These are phyloP conservation scores for Erysiphe pulchra DNA, from an alignment of 2,329 filamentous ascomycete genomes.

Conservation along the genomic window DNA sequence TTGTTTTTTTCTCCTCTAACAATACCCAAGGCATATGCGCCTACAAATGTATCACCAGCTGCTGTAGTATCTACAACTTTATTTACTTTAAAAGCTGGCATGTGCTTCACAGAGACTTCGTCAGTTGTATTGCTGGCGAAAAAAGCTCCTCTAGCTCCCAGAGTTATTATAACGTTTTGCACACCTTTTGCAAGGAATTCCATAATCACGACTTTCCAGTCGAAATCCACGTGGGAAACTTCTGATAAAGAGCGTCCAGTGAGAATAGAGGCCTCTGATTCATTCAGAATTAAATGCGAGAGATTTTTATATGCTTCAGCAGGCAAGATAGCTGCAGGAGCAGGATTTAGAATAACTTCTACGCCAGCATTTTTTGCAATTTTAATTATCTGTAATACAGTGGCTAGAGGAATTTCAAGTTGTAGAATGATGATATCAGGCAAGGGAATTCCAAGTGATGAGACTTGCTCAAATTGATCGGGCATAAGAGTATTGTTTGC, in stretches of 20 bases:
- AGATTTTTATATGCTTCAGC: constrained; percentile 38
- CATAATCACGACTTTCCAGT: constrained; percentile 15
- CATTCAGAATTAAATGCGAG: constrained; percentile 66
- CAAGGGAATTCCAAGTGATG: constrained; percentile 15
- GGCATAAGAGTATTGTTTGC: constrained; percentile 31
- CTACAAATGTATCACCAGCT: constrained; percentile 85
- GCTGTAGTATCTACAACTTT: constrained; percentile 78
- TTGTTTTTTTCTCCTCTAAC: constrained; percentile 20
- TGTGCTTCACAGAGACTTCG: constrained; percentile 15
- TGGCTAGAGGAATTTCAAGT: constrained; percentile 46
- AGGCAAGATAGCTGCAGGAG: constrained; percentile 46
- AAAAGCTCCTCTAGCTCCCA: constrained; percentile 58
- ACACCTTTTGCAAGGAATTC: constrained; percentile 47
- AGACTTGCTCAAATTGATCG: constrained; percentile 15
- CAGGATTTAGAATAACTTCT: constrained; percentile 61
- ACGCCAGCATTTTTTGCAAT: constrained; percentile 23
- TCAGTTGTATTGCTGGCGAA: constrained; percentile 20
- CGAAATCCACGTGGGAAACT: constrained; percentile 21
- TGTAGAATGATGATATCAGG: constrained; percentile 49
- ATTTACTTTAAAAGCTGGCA: constrained; percentile 39
- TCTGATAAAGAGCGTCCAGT: constrained; percentile 21
- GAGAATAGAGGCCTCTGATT: constrained; percentile 62
- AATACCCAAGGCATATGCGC: constrained; percentile 54
- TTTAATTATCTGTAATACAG: constrained; percentile 33
- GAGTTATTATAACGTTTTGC: constrained; percentile 53